These are phyloP conservation scores for Tolypocladium pustulatum DNA, from an alignment of 2,329 filamentous ascomycete species.

Conservation along the genomic window DNA sequence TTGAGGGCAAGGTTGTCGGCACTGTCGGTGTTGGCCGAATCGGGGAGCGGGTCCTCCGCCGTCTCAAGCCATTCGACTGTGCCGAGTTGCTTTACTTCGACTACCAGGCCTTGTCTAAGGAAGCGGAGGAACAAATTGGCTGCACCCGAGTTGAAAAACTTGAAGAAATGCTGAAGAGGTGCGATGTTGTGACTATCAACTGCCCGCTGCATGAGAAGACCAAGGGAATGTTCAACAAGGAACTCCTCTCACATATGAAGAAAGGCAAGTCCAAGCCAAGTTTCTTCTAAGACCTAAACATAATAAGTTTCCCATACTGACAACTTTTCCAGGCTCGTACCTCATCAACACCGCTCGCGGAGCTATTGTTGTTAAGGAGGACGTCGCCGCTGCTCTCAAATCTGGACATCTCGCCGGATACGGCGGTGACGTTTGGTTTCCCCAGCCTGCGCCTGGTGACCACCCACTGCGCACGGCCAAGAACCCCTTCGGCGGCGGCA, in stretches of 20 bases:
- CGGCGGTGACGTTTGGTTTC: slow-evolving; percentile 91
- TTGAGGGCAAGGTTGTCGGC: slow-evolving; percentile 94
- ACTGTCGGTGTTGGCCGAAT: slow-evolving; percentile 97
- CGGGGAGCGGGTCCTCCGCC: slow-evolving; percentile 91
- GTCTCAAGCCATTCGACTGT: slow-evolving; percentile 97
- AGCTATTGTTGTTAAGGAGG: slow-evolving; percentile 98
- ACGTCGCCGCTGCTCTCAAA: slow-evolving; percentile 89
- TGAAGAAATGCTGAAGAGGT: slow-evolving; percentile 89
- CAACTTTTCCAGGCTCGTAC: slow-evolving; percentile 58
- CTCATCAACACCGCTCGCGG: slow-evolving; percentile 98
- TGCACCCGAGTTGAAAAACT: slow-evolving; percentile 79
- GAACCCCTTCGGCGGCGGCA: slow-evolving; percentile 93
- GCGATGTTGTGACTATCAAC: slow-evolving; percentile 98
- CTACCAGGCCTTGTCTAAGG: slow-evolving; percentile 84
- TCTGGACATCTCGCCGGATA: slow-evolving; percentile 84
- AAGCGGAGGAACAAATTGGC: slow-evolving; percentile 92
- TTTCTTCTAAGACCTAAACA: too few species aligned
- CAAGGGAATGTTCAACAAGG: slow-evolving; percentile 94
- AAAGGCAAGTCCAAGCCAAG: slow-evolving; percentile 45
- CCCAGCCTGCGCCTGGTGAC: slow-evolving; percentile 88
- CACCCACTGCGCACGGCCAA: slow-evolving; percentile 87
- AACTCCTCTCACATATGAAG: slow-evolving; percentile 98
- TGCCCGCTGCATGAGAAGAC: slow-evolving; percentile 99
- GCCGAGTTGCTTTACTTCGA: slow-evolving; percentile 99
- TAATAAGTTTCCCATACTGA: neutral